Evolutionary conservation across 2,329 filamentous ascomycete genomes (phyloP).

Genomic region (Penicillium sp.): DNA sequence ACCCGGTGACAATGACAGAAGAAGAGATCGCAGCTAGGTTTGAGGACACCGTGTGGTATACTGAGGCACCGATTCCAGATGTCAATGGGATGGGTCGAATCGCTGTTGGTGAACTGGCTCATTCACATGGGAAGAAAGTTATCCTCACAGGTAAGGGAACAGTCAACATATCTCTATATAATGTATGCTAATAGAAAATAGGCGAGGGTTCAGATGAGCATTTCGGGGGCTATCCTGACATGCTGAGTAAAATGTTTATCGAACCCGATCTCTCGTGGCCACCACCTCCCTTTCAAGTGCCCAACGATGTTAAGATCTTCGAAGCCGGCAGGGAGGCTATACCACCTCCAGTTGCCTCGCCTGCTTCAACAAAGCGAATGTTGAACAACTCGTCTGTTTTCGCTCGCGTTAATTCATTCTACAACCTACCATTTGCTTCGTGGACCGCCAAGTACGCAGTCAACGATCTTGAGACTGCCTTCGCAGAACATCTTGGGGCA

Average conservation of each 20-base stretch:
- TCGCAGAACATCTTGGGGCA: constrained; percentile 16
- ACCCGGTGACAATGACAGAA: constrained; percentile 52
- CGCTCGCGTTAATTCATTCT: constrained; percentile 40
- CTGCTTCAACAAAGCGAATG: constrained; percentile 36
- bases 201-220: constrained; percentile 60
- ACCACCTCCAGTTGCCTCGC: constrained; percentile 22
- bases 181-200: constrained; percentile 1
- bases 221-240: constrained; percentile 58
- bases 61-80: constrained; percentile 54
- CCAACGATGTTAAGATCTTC: constrained; percentile 6
- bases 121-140: constrained; percentile 56
- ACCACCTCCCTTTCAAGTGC: constrained; percentile 28
- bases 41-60: constrained; percentile 52
- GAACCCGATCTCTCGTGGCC: constrained; percentile 53
- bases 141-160: constrained; percentile 52
- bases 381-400: constrained; percentile 48
- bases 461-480: constrained; percentile 23
- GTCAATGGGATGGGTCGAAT: constrained; percentile 60
- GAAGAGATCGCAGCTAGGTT: constrained; percentile 48
- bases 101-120: constrained; percentile 53
- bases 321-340: constrained; percentile 6
- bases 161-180: background rate
- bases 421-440: constrained; percentile 40
- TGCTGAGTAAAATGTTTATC: constrained; percentile 53
- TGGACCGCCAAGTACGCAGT: constrained; percentile 32